Conservation (phyloP, 129 eudicot genomes). For the Lactuca sativa region DNA sequence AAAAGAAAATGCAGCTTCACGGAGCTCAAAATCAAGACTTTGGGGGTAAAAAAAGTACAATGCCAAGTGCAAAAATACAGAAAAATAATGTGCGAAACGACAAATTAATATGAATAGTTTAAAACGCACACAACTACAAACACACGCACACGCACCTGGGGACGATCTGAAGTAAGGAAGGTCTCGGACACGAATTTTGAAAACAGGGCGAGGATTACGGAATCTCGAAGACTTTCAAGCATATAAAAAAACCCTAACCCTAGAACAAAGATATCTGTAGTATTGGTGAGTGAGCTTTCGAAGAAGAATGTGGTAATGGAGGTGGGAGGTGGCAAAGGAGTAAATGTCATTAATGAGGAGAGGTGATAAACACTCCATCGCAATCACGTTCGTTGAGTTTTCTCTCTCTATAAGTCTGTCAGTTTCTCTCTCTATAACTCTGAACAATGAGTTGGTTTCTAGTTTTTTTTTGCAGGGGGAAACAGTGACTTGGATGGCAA, state of each 20-base stretch:
- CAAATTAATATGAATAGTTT: slow-evolving; percentile 38
- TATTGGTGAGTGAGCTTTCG: slow-evolving; percentile 19
- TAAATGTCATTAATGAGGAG: slow-evolving; percentile 46
- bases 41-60: slow-evolving; percentile 17
- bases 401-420: neutral
- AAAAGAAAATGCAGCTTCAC: slow-evolving; percentile 32
- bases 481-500: slow-evolving; percentile 1
- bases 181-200: slow-evolving; percentile 4
- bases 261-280: slow-evolving; percentile 10
- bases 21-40: slow-evolving; percentile 41
- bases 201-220: slow-evolving; percentile 46
- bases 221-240: slow-evolving; percentile 23
- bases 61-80: slow-evolving; percentile 22
- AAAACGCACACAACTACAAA: slow-evolving; percentile 13
- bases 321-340: slow-evolving; percentile 40
- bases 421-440: slow-evolving; percentile 23
- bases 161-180: slow-evolving; percentile 39
- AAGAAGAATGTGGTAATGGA: slow-evolving; percentile 29
- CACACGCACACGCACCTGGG: slow-evolving; percentile 43
- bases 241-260: slow-evolving; percentile 36
- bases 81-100: slow-evolving; percentile 46
- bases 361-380: slow-evolving; percentile 48
- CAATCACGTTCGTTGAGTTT: slow-evolving; percentile 28
- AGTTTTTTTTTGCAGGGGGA: slow-evolving; percentile 19
- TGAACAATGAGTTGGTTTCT: slow-evolving; percentile 16